Evolutionary conservation across 768 basidiomycete species (phyloP).

Genomic region (Tremella fuciformis): DNA sequence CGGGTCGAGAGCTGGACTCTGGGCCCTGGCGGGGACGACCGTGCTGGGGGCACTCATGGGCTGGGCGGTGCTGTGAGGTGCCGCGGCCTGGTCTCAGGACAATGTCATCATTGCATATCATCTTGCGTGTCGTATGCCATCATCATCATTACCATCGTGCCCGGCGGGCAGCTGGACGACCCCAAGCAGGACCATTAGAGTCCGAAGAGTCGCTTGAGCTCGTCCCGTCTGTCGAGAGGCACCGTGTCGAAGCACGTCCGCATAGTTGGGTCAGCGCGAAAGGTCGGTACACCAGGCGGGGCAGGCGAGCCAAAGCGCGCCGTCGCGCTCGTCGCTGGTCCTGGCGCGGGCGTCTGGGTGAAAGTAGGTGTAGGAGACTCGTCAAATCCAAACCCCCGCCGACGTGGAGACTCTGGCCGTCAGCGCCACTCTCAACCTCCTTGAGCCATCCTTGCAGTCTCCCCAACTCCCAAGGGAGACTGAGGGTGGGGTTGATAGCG

Average conservation of each 20-base stretch:
- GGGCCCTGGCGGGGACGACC: neutral
- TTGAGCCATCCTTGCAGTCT: too few relatives aligned
- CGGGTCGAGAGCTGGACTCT: neutral
- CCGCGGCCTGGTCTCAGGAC: neutral
- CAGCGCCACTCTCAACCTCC: neutral
- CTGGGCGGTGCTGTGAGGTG: conserved; percentile 2
- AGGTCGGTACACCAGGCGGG: conserved; percentile 3
- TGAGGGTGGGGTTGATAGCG: neutral
- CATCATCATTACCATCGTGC: neutral
- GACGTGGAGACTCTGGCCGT: neutral
- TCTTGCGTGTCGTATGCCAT: conserved; percentile 3
- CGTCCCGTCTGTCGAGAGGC: conserved; percentile 12
- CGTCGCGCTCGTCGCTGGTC: neutral
- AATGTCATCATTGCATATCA: conserved; percentile 2
- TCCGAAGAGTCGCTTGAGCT: conserved; percentile 20
- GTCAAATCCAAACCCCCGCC: neutral
- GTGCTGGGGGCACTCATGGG: neutral
- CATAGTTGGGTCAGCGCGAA: conserved; percentile 22
- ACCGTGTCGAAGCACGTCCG: conserved; percentile 23
- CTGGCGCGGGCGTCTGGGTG: neutral
- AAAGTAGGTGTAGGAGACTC: neutral
- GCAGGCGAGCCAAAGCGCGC: neutral
- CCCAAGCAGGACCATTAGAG: conserved; percentile 3
- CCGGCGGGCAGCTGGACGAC: neutral
- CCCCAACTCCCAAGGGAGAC: too few relatives aligned